Evolutionary conservation across 208 protist species (phyloP).

Genomic region (Phytomonas sp.): DNA sequence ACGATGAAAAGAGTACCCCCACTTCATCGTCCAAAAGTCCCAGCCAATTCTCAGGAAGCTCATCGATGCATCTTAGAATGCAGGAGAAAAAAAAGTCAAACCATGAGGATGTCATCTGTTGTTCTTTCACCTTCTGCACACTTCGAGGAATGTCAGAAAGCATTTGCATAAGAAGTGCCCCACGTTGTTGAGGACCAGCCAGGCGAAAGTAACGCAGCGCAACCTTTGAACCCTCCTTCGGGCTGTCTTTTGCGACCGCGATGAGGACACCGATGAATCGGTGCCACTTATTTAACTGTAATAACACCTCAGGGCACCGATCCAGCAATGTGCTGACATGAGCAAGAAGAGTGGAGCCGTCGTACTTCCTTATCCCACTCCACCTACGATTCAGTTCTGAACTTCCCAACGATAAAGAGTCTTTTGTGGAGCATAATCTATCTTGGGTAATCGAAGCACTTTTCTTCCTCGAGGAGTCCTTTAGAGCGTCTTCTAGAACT

Average conservation of each 20-base stretch:
- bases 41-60: constrained; percentile 29
- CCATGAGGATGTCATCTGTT: background rate
- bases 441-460: background rate
- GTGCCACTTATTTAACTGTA: constrained; percentile 8
- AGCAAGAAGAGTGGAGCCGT: constrained; percentile 1
- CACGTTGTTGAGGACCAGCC: background rate
- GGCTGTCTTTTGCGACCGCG: background rate
- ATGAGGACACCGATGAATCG: background rate
- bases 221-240: background rate
- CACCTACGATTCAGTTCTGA: background rate
- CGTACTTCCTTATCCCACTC: background rate
- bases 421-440: background rate
- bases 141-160: background rate
- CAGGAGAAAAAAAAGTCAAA: constrained; percentile 10
- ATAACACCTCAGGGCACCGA: constrained; percentile 7
- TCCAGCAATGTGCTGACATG: constrained; percentile 6
- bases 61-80: constrained; percentile 14
- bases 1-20: constrained; percentile 20
- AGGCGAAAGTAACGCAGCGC: constrained; percentile 11
- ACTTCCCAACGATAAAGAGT: background rate
- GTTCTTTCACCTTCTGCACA: background rate
- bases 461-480: background rate
- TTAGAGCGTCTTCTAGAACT: background rate
- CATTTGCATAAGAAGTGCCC: background rate
- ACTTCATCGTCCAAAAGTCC: constrained; percentile 29